Evolutionary conservation across 805 yeast species (phyloP).

Genomic region (Metschnikowia cerradonensis): DNA sequence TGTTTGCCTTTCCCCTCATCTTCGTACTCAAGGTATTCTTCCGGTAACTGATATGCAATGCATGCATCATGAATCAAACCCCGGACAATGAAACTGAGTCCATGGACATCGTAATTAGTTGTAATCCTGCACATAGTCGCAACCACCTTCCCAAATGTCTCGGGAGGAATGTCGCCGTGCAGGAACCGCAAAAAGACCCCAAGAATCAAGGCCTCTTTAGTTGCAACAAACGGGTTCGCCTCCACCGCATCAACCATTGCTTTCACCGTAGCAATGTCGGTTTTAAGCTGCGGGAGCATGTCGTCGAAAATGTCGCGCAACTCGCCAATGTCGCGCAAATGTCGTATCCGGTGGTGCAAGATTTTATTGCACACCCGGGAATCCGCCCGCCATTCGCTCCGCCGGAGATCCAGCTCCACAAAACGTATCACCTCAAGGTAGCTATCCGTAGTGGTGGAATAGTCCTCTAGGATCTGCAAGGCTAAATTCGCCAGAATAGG

Average conservation of each 20-base stretch:
- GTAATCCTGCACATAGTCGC: conserved; percentile 8
- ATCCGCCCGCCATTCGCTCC: conserved; percentile 27
- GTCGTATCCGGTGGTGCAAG: conserved; percentile 11
- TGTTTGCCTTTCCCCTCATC: neutral
- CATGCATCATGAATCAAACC: conserved; percentile 15
- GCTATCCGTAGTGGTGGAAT: conserved; percentile 25
- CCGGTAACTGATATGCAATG: conserved; percentile 6
- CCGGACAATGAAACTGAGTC: conserved; percentile 7
- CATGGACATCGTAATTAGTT: conserved; percentile 1
- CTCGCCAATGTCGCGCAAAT: conserved; percentile 5
- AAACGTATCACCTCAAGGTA: conserved; percentile 28
- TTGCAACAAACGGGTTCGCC: conserved; percentile 6
- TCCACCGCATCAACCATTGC: conserved; percentile 10
- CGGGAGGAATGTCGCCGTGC: conserved; percentile 9
- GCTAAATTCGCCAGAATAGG: conserved; percentile 32
- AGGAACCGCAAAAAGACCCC: conserved; percentile 2
- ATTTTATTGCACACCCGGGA: conserved; percentile 29
- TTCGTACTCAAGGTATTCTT: conserved; percentile 1
- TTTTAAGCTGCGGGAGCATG: neutral
- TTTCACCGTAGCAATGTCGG: conserved; percentile 12
- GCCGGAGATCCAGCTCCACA: conserved; percentile 31
- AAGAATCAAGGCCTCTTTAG: conserved; percentile 5
- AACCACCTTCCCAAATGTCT: conserved; percentile 9
- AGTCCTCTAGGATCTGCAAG: conserved; percentile 33
- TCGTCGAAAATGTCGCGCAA: conserved; percentile 1